These are phyloP conservation scores for Musa itinerans DNA, from an alignment of 176 grass and related monocot genomes.

Conservation along the genomic window DNA sequence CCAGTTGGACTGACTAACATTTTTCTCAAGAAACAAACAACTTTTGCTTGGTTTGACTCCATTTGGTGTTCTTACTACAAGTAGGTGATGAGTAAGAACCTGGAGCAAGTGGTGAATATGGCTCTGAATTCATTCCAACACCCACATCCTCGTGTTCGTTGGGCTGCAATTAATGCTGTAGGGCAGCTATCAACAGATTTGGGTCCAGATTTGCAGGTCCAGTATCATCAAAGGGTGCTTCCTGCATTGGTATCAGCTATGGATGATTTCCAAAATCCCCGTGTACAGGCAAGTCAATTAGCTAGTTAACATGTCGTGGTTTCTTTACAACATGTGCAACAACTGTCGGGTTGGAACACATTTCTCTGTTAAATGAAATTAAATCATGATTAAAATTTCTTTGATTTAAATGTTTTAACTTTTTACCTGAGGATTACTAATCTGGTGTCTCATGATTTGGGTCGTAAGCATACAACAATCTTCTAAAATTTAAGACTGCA, in stretches of 20 bases:
- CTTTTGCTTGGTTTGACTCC: background rate
- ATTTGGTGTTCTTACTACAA: constrained; percentile 11
- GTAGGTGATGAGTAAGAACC: constrained; percentile 95
- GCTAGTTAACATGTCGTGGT: background rate
- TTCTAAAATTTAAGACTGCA: no score
- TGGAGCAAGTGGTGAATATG: constrained; percentile 92
- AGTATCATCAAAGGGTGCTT: constrained; percentile 82
- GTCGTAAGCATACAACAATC: no score
- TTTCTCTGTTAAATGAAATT: no score
- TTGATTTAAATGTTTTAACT: no score
- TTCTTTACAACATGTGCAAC: no score
- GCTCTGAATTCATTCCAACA: constrained; percentile 78
- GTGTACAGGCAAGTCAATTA: constrained; percentile 56
- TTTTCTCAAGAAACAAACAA: background rate
- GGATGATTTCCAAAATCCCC: constrained; percentile 97
- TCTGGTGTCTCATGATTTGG: no score
- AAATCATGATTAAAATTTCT: no score
- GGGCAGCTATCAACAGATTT: constrained; percentile 96
- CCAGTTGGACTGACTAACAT: no score
- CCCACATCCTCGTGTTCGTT: constrained; percentile 74
- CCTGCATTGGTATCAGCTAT: constrained; percentile 88
- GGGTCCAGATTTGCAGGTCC: constrained; percentile 86
- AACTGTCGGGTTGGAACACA: no score
- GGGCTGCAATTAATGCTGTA: constrained; percentile 95
- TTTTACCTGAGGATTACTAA: no score